Evolutionary conservation across 192 early-diverging fungal genomes (phyloP), one percentile per base, ranked within the genome.

Genomic region (Backusella mclennaniae): DNA sequence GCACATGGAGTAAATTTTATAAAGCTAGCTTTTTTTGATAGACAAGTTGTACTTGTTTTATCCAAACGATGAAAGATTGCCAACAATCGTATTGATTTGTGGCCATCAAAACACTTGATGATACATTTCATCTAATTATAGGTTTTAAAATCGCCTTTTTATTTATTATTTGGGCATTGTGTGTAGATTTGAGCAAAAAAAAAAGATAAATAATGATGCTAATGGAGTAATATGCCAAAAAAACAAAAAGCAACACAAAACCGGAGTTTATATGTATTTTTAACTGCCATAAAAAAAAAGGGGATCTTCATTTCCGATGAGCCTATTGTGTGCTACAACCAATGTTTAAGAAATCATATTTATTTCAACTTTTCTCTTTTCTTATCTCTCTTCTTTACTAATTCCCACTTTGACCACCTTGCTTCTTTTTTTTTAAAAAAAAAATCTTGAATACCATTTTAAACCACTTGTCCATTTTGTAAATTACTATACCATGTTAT

Each of bases 401-500:
- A 44, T 14, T 44, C 42, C 42, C 14, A 44, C 42, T 44, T 44
- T 11, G 11, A 11, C 11, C 11, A 7, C 33, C 26, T 26, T 26
- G 26, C 26, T 26, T 26, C 26, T 26, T 26, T 33, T 33, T 33
- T 33, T 33, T 53, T 21, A 33, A 3, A 33, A 31, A 31, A 31
- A 31, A 33, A 33, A 33, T 33, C 33, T 33, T 33, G 33, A 33
- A 33, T 33, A 33, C 33, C 33, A 33, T 53, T 53, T 53, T 53
- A 1, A 6, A 21, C n/a, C 12, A 53, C 1, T 53, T 53, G 19
- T 53, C n/a, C 21, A 53, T 53, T 53, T 23, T 33, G 19, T 26
- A 46, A 73, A 23, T 38, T 23, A 21, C 1, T 33, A 53, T 53
- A 53, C 26, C 31, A 90, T 91, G 91, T 84, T 92, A 77, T 92